A percentile compares a stretch with the other conserved stretches of the same genome.
These are phyloP conservation scores for Alloteropsis angusta DNA, from an alignment of 202 grass and related monocot species.

Conservation along the genomic window DNA sequence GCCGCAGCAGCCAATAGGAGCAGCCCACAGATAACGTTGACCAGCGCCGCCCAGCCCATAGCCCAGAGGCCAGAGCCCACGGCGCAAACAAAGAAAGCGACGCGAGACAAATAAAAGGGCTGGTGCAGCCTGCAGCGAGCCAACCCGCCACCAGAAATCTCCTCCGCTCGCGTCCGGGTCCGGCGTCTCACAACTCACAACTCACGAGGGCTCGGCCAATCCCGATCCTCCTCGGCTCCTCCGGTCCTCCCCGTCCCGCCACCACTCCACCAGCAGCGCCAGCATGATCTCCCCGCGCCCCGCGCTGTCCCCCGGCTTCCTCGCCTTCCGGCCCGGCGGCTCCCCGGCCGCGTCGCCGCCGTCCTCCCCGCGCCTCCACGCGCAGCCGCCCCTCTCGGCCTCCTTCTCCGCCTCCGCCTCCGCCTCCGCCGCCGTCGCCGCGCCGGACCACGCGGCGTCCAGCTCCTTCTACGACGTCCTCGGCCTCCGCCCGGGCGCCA, in stretches of 20 bases:
- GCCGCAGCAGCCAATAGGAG: background rate
- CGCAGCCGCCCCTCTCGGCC: constrained; percentile 11
- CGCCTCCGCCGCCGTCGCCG: background rate
- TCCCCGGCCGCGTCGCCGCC: constrained; percentile 9
- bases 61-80: background rate
- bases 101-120: background rate
- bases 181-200: background rate
- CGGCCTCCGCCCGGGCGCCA: constrained; percentile 41
- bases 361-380: constrained; percentile 1
- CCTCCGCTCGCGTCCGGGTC: background rate
- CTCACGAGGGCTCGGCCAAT: too few relatives aligned
- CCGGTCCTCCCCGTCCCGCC: background rate
- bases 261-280: background rate
- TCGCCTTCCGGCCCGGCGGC: background rate
- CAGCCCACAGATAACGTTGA: background rate
- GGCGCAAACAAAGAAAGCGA: background rate
- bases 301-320: constrained; percentile 19
- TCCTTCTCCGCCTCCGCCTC: background rate
- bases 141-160: background rate
- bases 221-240: background rate
- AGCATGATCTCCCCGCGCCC: constrained; percentile 40
- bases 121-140: background rate
- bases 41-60: background rate
- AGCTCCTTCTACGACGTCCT: constrained; percentile 59
- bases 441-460: background rate